Evolutionary conservation across 345 rosid genomes (phyloP).

Genomic region (Noccaea caerulescens): DNA sequence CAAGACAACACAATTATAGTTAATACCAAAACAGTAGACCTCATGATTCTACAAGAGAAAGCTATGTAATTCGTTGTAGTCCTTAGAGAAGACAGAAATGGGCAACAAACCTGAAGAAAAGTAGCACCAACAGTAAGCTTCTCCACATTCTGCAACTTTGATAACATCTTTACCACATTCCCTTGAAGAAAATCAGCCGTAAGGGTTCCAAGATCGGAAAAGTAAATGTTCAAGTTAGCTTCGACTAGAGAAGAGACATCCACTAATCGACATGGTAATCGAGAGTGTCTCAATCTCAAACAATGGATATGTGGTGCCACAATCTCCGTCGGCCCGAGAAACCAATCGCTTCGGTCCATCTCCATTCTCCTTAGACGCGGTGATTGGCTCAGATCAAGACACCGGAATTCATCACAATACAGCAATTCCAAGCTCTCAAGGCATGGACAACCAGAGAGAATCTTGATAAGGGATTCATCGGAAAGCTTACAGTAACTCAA

Average conservation of each 20-base stretch:
- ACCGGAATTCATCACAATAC: slow-evolving; percentile 26
- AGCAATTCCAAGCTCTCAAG: slow-evolving; percentile 39
- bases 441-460: slow-evolving; percentile 28
- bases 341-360: slow-evolving; percentile 42
- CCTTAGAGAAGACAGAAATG: neutral
- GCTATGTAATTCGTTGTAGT: neutral
- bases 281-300: slow-evolving; percentile 37
- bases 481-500: slow-evolving; percentile 38
- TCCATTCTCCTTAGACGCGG: slow-evolving; percentile 20
- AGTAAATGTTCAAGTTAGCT: slow-evolving; percentile 40
- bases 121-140: slow-evolving; percentile 41
- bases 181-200: slow-evolving; percentile 29
- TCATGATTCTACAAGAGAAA: neutral
- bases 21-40: neutral
- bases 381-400: slow-evolving; percentile 39
- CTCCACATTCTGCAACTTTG: slow-evolving; percentile 27
- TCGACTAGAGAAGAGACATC: slow-evolving; percentile 35
- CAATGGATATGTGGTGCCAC: slow-evolving; percentile 34
- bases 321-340: slow-evolving; percentile 30
- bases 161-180: slow-evolving; percentile 35
- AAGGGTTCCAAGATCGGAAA: slow-evolving; percentile 28
- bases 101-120: slow-evolving; percentile 42
- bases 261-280: slow-evolving; percentile 22
- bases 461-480: slow-evolving; percentile 25
- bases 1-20: neutral